A percentile compares a stretch with the other conserved stretches of the same genome.
These are phyloP conservation scores for Cucurbita maxima DNA, from an alignment of 306 rosid genomes.

Conservation along the genomic window DNA sequence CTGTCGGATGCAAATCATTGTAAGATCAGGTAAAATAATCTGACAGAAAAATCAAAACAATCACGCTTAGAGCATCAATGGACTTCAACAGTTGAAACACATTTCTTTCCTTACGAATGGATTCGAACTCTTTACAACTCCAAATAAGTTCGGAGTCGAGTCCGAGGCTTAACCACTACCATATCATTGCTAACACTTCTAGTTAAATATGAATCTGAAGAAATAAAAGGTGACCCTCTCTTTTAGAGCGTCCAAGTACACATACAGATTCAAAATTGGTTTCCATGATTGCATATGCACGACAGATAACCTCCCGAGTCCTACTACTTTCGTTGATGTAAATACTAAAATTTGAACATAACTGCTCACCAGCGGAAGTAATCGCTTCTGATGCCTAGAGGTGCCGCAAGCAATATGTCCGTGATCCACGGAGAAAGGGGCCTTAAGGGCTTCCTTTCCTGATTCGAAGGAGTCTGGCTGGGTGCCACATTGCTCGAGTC, in stretches of 20 bases:
- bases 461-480: slow-evolving; percentile 34
- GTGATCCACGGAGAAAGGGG: slow-evolving; percentile 96
- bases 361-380: slow-evolving; percentile 87
- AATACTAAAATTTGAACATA: background rate
- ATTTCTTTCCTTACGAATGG: background rate
- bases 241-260: background rate
- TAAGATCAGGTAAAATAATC: background rate
- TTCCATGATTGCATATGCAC: background rate
- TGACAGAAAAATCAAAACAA: background rate
- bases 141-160: background rate
- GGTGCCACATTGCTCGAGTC: slow-evolving; percentile 36
- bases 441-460: slow-evolving; percentile 78
- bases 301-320: background rate
- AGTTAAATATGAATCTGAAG: background rate
- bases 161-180: background rate
- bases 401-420: slow-evolving; percentile 83
- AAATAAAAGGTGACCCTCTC: background rate
- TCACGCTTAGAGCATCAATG: background rate
- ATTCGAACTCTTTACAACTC: background rate
- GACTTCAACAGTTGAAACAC: background rate
- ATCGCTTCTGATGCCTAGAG: slow-evolving; percentile 85
- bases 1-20: slow-evolving; percentile 23
- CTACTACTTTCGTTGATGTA: background rate
- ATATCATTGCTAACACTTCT: background rate
- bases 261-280: background rate